Evolutionary conservation across 306 rosid species (phyloP).

Genomic region (Rubus parviflorus): DNA sequence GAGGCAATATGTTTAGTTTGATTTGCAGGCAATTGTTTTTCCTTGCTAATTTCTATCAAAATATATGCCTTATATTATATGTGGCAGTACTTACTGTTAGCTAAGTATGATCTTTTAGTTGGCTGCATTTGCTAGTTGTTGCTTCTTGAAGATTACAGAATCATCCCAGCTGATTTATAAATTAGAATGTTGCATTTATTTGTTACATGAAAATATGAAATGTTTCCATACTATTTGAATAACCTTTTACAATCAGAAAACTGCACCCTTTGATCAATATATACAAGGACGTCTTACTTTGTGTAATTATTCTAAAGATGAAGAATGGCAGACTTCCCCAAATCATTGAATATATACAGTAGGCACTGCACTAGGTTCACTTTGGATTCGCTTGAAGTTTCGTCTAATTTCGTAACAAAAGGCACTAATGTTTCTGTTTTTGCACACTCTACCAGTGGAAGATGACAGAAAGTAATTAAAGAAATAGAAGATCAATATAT

Average conservation of each 20-base stretch:
- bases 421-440: neutral
- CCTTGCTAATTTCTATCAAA: neutral
- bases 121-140: neutral
- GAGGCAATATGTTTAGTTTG: neutral
- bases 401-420: neutral
- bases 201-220: neutral
- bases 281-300: neutral
- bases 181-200: neutral
- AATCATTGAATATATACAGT: neutral
- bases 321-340: neutral
- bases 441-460: neutral
- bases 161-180: neutral
- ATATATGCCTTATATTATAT: neutral
- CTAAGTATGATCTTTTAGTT: neutral
- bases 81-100: neutral
- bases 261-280: neutral
- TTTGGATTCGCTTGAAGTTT: neutral
- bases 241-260: neutral
- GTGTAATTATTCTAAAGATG: neutral
- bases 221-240: neutral
- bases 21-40: neutral
- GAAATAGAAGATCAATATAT: conserved; percentile 1
- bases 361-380: neutral
- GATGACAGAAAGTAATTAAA: conserved; percentile 2
- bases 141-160: neutral